Percentiles rank a stretch among this genome's conserved stretches.
phyloP scores from a whole-genome alignment of 2,329 filamentous ascomycete species.

The Trichoderma endophyticum region DNA sequence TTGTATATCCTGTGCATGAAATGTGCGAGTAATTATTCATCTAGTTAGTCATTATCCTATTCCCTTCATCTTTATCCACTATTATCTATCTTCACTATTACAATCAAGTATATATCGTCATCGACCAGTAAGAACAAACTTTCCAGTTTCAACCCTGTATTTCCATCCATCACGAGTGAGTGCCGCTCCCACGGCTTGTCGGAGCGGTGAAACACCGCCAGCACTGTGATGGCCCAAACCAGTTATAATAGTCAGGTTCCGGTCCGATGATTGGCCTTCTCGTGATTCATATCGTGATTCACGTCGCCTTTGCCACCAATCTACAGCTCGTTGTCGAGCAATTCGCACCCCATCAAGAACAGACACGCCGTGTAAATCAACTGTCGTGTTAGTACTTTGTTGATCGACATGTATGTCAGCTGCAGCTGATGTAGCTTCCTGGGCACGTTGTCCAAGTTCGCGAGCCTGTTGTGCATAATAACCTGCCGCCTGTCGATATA shows the following conservation, averaged over 20 bases:
- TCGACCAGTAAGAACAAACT: slow-evolving; percentile 65
- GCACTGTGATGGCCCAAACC: slow-evolving; percentile 76
- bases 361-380: slow-evolving; percentile 82
- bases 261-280: slow-evolving; percentile 45
- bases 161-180: slow-evolving; percentile 81
- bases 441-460: slow-evolving; percentile 57
- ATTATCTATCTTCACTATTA: not conserved
- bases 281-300: slow-evolving; percentile 61
- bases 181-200: slow-evolving; percentile 74
- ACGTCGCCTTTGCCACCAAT: slow-evolving; percentile 75
- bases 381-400: slow-evolving; percentile 57
- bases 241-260: slow-evolving; percentile 72
- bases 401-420: slow-evolving; percentile 67
- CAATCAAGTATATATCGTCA: not conserved
- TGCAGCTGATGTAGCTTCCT: slow-evolving; percentile 58
- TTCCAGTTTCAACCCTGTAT: slow-evolving; percentile 67
- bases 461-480: slow-evolving; percentile 72
- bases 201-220: slow-evolving; percentile 70
- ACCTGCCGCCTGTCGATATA: slow-evolving; percentile 72
- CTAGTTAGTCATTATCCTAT: not conserved
- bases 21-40: not conserved
- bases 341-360: slow-evolving; percentile 81
- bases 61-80: not conserved
- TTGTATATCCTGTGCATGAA: not conserved
- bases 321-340: slow-evolving; percentile 60